Conservation (phyloP, 139 green algal species). For the Micractinium conductrix region DNA sequence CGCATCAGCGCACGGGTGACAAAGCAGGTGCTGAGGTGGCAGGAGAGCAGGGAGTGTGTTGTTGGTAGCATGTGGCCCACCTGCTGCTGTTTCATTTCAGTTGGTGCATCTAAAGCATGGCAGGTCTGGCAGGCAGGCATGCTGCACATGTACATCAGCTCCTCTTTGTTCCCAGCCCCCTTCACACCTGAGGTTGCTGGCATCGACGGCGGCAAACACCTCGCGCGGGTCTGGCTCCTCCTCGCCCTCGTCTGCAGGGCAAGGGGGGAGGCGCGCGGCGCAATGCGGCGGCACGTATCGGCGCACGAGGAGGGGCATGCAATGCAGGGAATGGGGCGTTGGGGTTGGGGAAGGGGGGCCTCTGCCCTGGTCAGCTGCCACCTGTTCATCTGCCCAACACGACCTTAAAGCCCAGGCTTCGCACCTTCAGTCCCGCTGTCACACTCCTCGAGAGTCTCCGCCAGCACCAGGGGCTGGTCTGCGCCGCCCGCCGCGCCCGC, state of each 20-base stretch:
- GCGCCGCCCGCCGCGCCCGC: neutral
- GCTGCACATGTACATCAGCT: too few species aligned
- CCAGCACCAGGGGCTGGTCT: neutral
- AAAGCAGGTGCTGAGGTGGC: conserved; percentile 5
- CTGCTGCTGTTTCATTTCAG: neutral
- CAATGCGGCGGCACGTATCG: too few species aligned
- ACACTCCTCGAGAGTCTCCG: neutral
- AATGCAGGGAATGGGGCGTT: too few species aligned
- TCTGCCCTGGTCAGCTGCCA: neutral
- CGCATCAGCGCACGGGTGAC: conserved; percentile 19
- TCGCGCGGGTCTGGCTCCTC: conserved; percentile 8
- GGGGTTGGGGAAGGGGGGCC: neutral
- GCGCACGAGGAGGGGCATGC: too few species aligned
- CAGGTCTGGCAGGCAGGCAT: neutral
- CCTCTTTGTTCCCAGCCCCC: neutral
- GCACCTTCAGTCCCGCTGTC: conserved; percentile 18
- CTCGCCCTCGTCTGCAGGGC: conserved; percentile 24
- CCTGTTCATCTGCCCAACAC: too few species aligned
- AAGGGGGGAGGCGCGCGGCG: neutral
- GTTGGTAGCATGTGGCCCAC: neutral
- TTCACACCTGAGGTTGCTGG: conserved; percentile 3
- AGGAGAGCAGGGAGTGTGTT: neutral
- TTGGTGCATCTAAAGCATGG: too few species aligned
- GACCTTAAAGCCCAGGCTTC: too few species aligned
- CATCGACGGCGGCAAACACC: conserved; percentile 10